A percentile compares a stretch with the other conserved stretches of the same genome.
These are phyloP conservation scores for Cairneyella variabilis DNA, from an alignment of 495 filamentous ascomycete species.

Conservation along the genomic window DNA sequence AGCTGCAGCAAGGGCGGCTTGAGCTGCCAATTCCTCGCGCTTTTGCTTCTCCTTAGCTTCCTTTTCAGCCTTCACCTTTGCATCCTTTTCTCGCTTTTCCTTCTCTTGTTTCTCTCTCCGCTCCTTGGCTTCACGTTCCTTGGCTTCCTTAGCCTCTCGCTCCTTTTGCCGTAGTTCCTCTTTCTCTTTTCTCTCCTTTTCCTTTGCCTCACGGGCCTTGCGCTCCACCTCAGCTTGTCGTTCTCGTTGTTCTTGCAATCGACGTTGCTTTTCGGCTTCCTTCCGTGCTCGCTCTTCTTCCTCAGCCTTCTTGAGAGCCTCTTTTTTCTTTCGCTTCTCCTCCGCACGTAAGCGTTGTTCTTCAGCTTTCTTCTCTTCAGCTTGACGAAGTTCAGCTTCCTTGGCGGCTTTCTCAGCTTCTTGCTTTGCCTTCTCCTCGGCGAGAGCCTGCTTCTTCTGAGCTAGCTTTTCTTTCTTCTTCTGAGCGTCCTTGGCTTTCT, in stretches of 20 bases:
- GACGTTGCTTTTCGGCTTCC: constrained; percentile 74
- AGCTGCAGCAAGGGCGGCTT: constrained; percentile 30
- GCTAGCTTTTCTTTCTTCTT: constrained; percentile 89
- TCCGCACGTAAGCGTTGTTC: constrained; percentile 77
- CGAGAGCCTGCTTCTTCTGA: constrained; percentile 77
- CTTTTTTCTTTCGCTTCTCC: constrained; percentile 86
- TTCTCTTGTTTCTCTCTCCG: constrained; percentile 63
- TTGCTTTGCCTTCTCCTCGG: constrained; percentile 80
- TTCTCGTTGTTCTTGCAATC: constrained; percentile 78
- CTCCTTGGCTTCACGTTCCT: constrained; percentile 66
- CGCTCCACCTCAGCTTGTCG: constrained; percentile 72
- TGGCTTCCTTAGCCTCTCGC: constrained; percentile 47
- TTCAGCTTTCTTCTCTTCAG: constrained; percentile 75
- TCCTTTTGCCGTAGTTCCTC: constrained; percentile 55
- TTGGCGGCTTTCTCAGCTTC: constrained; percentile 92
- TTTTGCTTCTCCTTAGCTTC: constrained; percentile 47
- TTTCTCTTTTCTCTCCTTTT: constrained; percentile 63
- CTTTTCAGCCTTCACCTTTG: constrained; percentile 45
- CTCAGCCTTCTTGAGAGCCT: constrained; percentile 85
- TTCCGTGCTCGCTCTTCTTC: constrained; percentile 81
- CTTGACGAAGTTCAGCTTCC: constrained; percentile 70
- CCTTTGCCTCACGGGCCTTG: constrained; percentile 69
- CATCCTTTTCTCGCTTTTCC: constrained; percentile 49
- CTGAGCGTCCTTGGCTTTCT: constrained; percentile 88
- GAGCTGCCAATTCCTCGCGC: constrained; percentile 38